Percentiles rank a stretch among this genome's conserved stretches.
Evolutionary conservation across 2,329 filamentous ascomycete species (phyloP).

Genomic region (Botrytis tulipae): DNA sequence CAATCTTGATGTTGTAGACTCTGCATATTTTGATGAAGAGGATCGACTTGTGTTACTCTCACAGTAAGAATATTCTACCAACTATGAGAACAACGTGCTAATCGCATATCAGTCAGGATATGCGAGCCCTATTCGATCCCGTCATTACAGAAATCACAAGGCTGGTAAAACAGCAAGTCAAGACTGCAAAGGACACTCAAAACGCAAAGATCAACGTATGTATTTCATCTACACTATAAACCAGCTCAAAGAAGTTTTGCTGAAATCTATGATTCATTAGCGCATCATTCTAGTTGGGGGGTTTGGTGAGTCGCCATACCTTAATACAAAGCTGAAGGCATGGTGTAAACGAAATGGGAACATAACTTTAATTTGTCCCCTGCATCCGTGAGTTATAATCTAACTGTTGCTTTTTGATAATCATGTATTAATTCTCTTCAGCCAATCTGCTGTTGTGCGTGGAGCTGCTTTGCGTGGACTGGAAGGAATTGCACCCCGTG

Average conservation of each 20-base stretch:
- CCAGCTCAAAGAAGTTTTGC: too few species aligned
- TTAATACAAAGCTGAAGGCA: slow-evolving; percentile 23
- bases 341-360: slow-evolving; percentile 29
- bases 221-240: too few species aligned
- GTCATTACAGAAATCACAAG: too few species aligned
- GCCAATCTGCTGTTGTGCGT: slow-evolving; percentile 28
- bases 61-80: slow-evolving; percentile 28
- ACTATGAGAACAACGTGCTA: too few species aligned
- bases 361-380: slow-evolving; percentile 28
- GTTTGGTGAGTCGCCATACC: slow-evolving; percentile 28
- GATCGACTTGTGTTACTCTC: slow-evolving; percentile 26
- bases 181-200: too few species aligned
- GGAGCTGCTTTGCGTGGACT: slow-evolving; percentile 29
- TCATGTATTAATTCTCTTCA: too few species aligned
- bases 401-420: too few species aligned
- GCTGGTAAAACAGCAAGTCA: too few species aligned
- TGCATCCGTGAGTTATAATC: too few species aligned
- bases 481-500: slow-evolving; percentile 22
- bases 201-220: too few species aligned
- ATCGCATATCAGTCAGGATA: too few species aligned
- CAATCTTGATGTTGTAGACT: slow-evolving; percentile 26
- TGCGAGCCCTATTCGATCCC: too few species aligned
- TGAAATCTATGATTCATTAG: slow-evolving; percentile 9
- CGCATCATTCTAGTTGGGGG: slow-evolving; percentile 29
- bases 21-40: slow-evolving; percentile 24